A percentile compares a stretch with the other conserved stretches of the same genome.
phyloP scores from a whole-genome alignment of 306 rosid species.

The barrel medic (Medicago truncatula) region MtrunA17r5.0-ANR NC_053044.1:42000001-42000500 shows the following conservation, averaged over 20 bases:
- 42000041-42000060: slow-evolving; percentile 34
- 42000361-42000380: slow-evolving; percentile 32
- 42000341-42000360: slow-evolving; percentile 56
- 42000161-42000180: too few relatives aligned
- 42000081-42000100: too few relatives aligned
- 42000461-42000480: slow-evolving; percentile 58
- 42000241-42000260: not conserved
- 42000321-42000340: slow-evolving; percentile 48
- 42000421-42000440: slow-evolving; percentile 44
- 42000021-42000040: slow-evolving; percentile 45
- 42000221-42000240: too few relatives aligned
- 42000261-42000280: slow-evolving; percentile 25
- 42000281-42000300: slow-evolving; percentile 66
- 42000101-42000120: too few relatives aligned
- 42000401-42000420: slow-evolving; percentile 56
- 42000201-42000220: too few relatives aligned
- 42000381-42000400: slow-evolving; percentile 38
- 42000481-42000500: slow-evolving; percentile 50
- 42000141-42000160: too few relatives aligned
- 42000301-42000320: slow-evolving; percentile 65
- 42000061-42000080: too few relatives aligned
- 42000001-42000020: slow-evolving; percentile 15
- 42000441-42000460: slow-evolving; percentile 43
- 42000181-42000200: too few relatives aligned
- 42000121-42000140: too few relatives aligned